A percentile compares a stretch with the other conserved stretches of the same genome.
Conservation (phyloP, 306 rosid species). For the Rubus parviflorus region DNA sequence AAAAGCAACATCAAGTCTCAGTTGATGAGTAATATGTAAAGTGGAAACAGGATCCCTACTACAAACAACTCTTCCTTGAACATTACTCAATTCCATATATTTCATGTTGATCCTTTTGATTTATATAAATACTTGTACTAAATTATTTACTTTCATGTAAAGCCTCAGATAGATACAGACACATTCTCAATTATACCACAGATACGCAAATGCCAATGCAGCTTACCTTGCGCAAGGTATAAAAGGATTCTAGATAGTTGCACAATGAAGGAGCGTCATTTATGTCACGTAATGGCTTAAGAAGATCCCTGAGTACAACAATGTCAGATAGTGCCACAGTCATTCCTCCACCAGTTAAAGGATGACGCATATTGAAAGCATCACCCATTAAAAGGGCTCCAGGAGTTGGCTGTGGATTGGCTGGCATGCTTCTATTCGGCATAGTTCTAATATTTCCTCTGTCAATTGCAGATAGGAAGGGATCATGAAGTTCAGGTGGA, state of each 20-base stretch:
- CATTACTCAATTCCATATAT: neutral
- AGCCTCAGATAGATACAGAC: neutral
- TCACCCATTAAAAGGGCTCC: conserved; percentile 70
- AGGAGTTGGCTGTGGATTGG: conserved; percentile 46
- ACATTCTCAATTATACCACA: neutral
- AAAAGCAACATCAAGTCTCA: conserved; percentile 12
- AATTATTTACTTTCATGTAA: neutral
- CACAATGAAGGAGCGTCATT: conserved; percentile 41
- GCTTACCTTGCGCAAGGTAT: conserved; percentile 52
- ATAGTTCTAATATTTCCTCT: conserved; percentile 51
- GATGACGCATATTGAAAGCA: conserved; percentile 71
- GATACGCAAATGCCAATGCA: neutral
- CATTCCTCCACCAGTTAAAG: conserved; percentile 70
- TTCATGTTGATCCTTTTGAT: neutral
- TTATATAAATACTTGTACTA: neutral
- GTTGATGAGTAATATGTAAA: neutral
- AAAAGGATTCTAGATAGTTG: conserved; percentile 54
- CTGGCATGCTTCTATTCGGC: conserved; percentile 58
- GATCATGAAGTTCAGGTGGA: conserved; percentile 48
- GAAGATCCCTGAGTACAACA: conserved; percentile 52
- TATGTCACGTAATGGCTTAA: conserved; percentile 37
- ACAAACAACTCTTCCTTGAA: neutral
- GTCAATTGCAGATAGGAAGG: conserved; percentile 49
- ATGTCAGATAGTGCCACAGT: conserved; percentile 70
- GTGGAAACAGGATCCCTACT: neutral